Evolutionary conservation across 257 asterid genomes (phyloP).

Genomic region (Plantago ovata): DNA sequence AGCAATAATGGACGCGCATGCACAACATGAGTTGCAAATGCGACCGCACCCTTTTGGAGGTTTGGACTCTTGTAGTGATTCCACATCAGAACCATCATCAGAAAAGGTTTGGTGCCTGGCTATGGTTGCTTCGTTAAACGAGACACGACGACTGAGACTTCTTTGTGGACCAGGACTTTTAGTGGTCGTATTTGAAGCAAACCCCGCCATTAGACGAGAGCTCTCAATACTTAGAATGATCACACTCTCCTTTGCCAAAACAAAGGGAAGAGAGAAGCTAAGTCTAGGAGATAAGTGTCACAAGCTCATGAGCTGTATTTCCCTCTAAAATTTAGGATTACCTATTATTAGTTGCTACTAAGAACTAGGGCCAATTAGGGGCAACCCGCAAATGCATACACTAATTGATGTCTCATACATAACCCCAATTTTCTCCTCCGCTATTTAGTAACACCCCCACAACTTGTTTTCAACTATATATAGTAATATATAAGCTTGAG

Average conservation of each 20-base stretch:
- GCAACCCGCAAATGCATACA: constrained; percentile 13
- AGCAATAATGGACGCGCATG: constrained; percentile 20
- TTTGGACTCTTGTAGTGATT: constrained; percentile 13
- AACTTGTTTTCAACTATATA: background rate
- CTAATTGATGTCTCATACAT: background rate
- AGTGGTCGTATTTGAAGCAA: constrained; percentile 10
- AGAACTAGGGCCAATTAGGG: background rate
- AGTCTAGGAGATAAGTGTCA: constrained; percentile 14
- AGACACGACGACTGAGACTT: constrained; percentile 43
- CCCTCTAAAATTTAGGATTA: constrained; percentile 3
- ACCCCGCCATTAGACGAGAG: constrained; percentile 28
- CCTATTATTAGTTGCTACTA: constrained; percentile 9
- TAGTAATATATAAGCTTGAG: background rate
- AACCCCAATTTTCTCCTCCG: background rate
- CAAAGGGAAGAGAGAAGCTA: background rate
- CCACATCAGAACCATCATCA: constrained; percentile 15
- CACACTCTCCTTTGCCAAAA: background rate
- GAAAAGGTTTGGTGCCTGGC: constrained; percentile 14
- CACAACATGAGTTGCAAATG: constrained; percentile 28
- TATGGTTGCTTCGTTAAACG: constrained; percentile 31
- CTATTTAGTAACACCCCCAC: background rate
- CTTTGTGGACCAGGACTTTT: constrained; percentile 21
- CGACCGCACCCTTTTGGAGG: constrained; percentile 14
- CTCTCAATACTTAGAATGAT: constrained; percentile 1
- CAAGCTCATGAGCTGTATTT: background rate